phyloP scores from a whole-genome alignment of 2,329 filamentous ascomycete genomes.

The Fusarium coicis region DNA sequence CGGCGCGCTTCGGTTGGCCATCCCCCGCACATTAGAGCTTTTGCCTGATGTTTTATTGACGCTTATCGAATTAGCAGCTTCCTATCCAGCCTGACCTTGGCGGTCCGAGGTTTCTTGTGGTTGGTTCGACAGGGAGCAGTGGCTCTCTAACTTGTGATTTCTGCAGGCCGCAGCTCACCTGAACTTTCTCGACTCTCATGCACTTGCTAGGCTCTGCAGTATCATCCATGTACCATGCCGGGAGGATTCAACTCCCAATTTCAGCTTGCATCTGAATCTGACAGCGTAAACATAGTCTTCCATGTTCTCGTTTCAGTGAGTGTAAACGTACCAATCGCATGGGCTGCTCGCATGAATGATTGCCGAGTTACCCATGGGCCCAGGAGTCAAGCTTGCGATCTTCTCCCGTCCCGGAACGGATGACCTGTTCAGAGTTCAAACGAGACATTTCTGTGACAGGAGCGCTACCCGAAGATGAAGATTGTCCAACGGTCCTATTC shows the following conservation, averaged over 20 bases:
- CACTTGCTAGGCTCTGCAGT: not conserved
- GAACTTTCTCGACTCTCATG: not conserved
- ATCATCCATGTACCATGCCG: slow-evolving; percentile 17
- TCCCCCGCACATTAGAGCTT: slow-evolving; percentile 40
- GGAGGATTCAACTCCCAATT: slow-evolving; percentile 22
- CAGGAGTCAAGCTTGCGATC: slow-evolving; percentile 9
- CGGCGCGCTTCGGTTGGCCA: slow-evolving; percentile 32
- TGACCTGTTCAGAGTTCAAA: not conserved
- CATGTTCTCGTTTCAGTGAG: slow-evolving; percentile 1
- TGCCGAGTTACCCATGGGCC: slow-evolving; percentile 13
- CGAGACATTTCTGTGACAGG: slow-evolving; percentile 12
- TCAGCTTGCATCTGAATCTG: slow-evolving; percentile 9
- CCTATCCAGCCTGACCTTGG: slow-evolving; percentile 17
- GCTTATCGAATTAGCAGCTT: slow-evolving; percentile 35
- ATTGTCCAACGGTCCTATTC: slow-evolving; percentile 38
- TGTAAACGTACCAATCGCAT: slow-evolving; percentile 7
- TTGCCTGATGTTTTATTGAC: slow-evolving; percentile 41
- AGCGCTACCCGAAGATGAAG: slow-evolving; percentile 21
- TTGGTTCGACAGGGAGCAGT: slow-evolving; percentile 24
- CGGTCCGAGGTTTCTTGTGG: slow-evolving; percentile 26
- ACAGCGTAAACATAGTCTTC: slow-evolving; percentile 10
- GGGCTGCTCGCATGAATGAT: slow-evolving; percentile 23
- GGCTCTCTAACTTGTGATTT: slow-evolving; percentile 27
- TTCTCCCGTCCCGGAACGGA: not conserved
- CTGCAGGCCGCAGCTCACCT: not conserved